Evolutionary conservation across 2,329 filamentous ascomycete genomes (phyloP).

Genomic region (Dothistroma pini): DNA sequence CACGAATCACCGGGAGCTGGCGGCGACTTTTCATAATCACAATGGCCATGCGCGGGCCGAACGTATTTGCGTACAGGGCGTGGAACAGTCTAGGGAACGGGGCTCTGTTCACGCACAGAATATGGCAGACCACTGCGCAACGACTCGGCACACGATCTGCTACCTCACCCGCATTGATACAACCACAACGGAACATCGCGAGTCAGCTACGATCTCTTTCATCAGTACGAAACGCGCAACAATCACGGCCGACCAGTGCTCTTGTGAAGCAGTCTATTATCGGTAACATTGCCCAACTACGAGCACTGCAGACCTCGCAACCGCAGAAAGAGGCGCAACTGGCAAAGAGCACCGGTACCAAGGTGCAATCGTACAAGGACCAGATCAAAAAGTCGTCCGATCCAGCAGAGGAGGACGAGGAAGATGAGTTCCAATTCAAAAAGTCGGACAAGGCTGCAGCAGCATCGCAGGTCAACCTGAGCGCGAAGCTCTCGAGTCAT

Average conservation of each 20-base stretch:
- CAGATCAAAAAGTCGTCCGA: slow-evolving; percentile 21
- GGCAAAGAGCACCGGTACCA: slow-evolving; percentile 11
- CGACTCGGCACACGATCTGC: not conserved
- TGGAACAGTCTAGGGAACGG: slow-evolving; percentile 36
- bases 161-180: not conserved
- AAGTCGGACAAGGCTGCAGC: slow-evolving; percentile 79
- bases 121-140: slow-evolving; percentile 17
- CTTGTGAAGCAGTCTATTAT: slow-evolving; percentile 8
- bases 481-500: slow-evolving; percentile 82
- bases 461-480: slow-evolving; percentile 84
- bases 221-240: slow-evolving; percentile 7
- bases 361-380: slow-evolving; percentile 19
- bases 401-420: slow-evolving; percentile 42
- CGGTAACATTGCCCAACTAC: slow-evolving; percentile 5
- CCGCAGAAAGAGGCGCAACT: slow-evolving; percentile 13
- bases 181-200: not conserved
- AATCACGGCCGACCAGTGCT: slow-evolving; percentile 13
- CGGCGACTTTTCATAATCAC: not conserved
- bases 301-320: slow-evolving; percentile 23
- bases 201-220: slow-evolving; percentile 22
- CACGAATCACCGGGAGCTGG: not conserved
- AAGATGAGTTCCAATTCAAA: slow-evolving; percentile 60
- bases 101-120: slow-evolving; percentile 35
- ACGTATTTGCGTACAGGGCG: slow-evolving; percentile 26
- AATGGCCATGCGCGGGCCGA: slow-evolving; percentile 23